A percentile compares a stretch with the other conserved stretches of the same genome.
Conservation (phyloP, 306 rosid genomes). For the Gastrolobium villosum region DNA sequence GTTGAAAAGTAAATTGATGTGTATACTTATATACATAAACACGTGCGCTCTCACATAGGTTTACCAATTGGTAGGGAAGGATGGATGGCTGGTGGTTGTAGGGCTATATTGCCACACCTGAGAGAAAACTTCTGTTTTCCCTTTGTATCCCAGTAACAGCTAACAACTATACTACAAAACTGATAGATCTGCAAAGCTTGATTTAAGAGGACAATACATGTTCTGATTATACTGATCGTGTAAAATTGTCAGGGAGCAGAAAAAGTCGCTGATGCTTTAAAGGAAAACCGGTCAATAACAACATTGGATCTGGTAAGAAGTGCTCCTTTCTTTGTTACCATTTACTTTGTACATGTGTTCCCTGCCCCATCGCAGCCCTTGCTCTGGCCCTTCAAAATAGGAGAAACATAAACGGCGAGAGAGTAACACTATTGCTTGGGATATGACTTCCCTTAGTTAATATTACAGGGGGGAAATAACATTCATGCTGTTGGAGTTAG, state of each 20-base stretch:
- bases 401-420: background rate
- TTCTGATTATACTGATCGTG: slow-evolving; percentile 29
- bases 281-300: slow-evolving; percentile 85
- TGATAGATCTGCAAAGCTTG: slow-evolving; percentile 10
- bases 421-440: slow-evolving; percentile 14
- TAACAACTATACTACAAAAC: background rate
- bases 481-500: slow-evolving; percentile 76
- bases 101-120: background rate
- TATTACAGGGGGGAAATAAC: slow-evolving; percentile 91
- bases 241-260: slow-evolving; percentile 77
- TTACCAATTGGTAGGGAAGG: slow-evolving; percentile 1
- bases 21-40: slow-evolving; percentile 13
- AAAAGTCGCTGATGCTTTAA: slow-evolving; percentile 86
- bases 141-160: background rate
- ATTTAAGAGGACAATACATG: slow-evolving; percentile 38
- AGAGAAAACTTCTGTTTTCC: slow-evolving; percentile 3
- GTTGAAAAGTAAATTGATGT: slow-evolving; percentile 26
- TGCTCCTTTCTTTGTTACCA: slow-evolving; percentile 21
- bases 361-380: background rate
- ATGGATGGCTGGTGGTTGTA: slow-evolving; percentile 9
- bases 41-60: background rate
- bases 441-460: slow-evolving; percentile 45
- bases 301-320: slow-evolving; percentile 83
- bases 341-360: slow-evolving; percentile 6
- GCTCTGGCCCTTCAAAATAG: background rate